Conservation (phyloP, 2,329 filamentous ascomycete genomes). For the Pseudonectria foliicola region DNA sequence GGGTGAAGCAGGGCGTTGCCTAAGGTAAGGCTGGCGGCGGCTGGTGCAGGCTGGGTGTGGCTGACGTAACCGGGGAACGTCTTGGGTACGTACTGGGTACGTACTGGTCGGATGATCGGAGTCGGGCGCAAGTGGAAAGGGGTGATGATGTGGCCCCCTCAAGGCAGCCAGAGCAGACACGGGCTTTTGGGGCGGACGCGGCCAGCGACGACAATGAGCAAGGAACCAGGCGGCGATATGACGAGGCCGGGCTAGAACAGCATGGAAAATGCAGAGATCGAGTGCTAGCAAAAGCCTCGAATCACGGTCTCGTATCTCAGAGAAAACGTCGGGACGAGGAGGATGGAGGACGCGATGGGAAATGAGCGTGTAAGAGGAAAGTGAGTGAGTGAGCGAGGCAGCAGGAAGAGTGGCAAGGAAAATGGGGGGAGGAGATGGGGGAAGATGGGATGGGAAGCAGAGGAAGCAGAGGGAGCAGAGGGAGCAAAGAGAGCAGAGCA, state of each 20-base stretch:
- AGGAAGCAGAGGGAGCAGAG: conserved; percentile 9
- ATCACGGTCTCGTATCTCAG: conserved; percentile 10
- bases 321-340: conserved; percentile 12
- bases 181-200: conserved; percentile 14
- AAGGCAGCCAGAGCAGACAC: conserved; percentile 20
- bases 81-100: conserved; percentile 5
- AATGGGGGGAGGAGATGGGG: conserved; percentile 14
- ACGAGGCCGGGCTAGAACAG: conserved; percentile 11
- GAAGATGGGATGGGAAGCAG: conserved; percentile 21
- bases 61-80: conserved; percentile 27
- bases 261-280: conserved; percentile 25
- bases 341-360: conserved; percentile 12
- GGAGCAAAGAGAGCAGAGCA: conserved; percentile 7
- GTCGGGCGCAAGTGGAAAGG: conserved; percentile 19
- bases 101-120: conserved; percentile 21
- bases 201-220: conserved; percentile 17
- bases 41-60: conserved; percentile 15
- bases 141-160: conserved; percentile 28
- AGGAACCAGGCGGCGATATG: conserved; percentile 13
- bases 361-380: conserved; percentile 21
- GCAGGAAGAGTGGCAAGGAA: conserved; percentile 18
- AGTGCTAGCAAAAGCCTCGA: conserved; percentile 46
- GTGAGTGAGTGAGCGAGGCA: conserved; percentile 17
- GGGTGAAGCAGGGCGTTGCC: conserved; percentile 5
- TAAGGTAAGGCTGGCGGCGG: conserved; percentile 3